Conservation (phyloP, 805 yeast genomes). For the Saturnispora galanensis region DNA sequence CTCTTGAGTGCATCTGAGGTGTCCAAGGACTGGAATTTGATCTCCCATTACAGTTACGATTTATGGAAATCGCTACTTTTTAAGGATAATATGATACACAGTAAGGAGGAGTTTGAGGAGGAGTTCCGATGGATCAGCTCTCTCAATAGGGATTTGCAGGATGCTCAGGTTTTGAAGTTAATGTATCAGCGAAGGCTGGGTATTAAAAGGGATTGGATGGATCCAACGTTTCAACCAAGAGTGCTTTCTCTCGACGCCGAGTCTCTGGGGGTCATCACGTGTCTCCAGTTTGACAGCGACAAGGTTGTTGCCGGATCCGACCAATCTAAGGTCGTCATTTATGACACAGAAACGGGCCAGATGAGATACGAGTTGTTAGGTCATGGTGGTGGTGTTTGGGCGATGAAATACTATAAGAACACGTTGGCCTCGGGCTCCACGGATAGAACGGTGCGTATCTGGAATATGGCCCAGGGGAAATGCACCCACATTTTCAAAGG, state of each 20-base stretch:
- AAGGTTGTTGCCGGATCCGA: conserved; percentile 90
- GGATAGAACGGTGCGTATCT: conserved; percentile 85
- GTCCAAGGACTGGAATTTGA: conserved; percentile 55
- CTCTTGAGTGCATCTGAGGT: conserved; percentile 55
- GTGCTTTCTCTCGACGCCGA: conserved; percentile 65
- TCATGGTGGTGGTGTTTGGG: conserved; percentile 99
- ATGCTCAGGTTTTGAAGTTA: conserved; percentile 17
- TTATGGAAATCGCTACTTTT: conserved; percentile 65
- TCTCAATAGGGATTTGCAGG: conserved; percentile 8
- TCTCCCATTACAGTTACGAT: conserved; percentile 49
- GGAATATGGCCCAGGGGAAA: conserved; percentile 78
- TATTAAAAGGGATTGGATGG: conserved; percentile 70
- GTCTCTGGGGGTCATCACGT: conserved; percentile 70
- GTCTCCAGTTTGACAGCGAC: conserved; percentile 86
- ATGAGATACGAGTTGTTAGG: conserved; percentile 58
- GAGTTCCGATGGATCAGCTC: conserved; percentile 16
- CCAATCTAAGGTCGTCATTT: conserved; percentile 71
- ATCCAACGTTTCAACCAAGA: conserved; percentile 58
- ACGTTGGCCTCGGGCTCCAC: conserved; percentile 91
- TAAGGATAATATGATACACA: conserved; percentile 49
- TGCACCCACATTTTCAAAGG: conserved; percentile 91
- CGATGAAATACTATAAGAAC: conserved; percentile 74
- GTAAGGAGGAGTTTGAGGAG: conserved; percentile 33
- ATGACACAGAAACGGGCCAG: conserved; percentile 65
- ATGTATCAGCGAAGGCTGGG: conserved; percentile 51